Percentiles rank a stretch among this genome's conserved stretches.
These are phyloP conservation scores for Gypsophila paniculata DNA, from an alignment of 179 eudicot genomes.

Conservation along the genomic window DNA sequence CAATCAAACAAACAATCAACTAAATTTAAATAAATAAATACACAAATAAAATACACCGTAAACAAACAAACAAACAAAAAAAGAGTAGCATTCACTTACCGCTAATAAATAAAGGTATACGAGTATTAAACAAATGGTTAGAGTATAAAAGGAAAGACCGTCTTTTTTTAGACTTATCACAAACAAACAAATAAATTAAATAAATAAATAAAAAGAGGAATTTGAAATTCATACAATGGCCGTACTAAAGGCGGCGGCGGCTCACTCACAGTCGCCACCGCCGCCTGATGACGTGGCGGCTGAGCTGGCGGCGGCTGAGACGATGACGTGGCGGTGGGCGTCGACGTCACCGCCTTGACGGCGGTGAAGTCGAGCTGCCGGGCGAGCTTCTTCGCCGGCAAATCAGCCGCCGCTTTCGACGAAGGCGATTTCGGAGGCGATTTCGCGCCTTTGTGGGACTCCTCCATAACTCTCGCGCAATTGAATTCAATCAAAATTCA, in stretches of 20 bases:
- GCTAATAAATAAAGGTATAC: too few species aligned
- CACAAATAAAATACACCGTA: too few species aligned
- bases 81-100: too few species aligned
- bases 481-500: constrained; percentile 13
- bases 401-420: constrained; percentile 29
- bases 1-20: too few species aligned
- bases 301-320: constrained; percentile 28
- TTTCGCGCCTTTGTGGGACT: constrained; percentile 43
- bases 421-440: constrained; percentile 40
- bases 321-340: constrained; percentile 19
- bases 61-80: too few species aligned
- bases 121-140: too few species aligned
- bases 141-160: too few species aligned
- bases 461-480: constrained; percentile 42
- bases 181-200: too few species aligned
- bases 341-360: constrained; percentile 22
- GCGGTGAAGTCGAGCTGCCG: constrained; percentile 80
- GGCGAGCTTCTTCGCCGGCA: constrained; percentile 69
- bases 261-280: constrained; percentile 16
- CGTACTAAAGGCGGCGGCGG: constrained; percentile 41
- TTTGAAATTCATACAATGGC: constrained; percentile 44
- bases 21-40: too few species aligned
- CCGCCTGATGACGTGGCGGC: constrained; percentile 25
- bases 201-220: background rate
- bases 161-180: too few species aligned